Base-by-base conservation (phyloP, 2,329 filamentous ascomycete genomes). In the Capronia coronata region DNA sequence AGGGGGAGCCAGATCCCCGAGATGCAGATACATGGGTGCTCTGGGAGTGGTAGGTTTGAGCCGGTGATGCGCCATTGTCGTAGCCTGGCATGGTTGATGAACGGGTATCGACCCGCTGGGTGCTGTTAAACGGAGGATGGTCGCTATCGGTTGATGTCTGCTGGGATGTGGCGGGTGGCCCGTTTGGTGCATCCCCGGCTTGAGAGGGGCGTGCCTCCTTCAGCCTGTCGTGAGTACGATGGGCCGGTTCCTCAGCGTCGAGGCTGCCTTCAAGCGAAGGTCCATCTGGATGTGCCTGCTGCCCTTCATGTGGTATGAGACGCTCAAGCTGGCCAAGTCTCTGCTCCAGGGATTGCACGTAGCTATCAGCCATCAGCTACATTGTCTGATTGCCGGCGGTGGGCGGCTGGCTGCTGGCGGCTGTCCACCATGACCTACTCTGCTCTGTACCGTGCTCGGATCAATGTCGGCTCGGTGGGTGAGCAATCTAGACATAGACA, bases 321-420 rank as follows among this genome's bases (percentile, higher is more conserved):
- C 32, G 43, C 19, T 46, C 43, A 21, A 46, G 43, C 14, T 46
- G 43, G 19, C 18, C 43, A n/a, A 46, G 32, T 10, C 43, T 30
- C 38, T 38, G 30, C 22, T 46, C 43, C 10, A 46, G 18, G n/a
- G 43, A 46, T 25, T 46, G 43, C 9, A 46, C 43, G 27, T 46
- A 46, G 25, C 41, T 43, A 19, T 19, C 2, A 5, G 4, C 8
- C 14, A 14, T 9, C 6, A 10, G 25, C 10, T 10, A n/a, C n/a
- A n/a, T n/a, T n/a, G 25, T 10, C 11, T 35, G 32, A n/a, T 13
- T 35, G 13, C 32, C 32, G 13, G 5, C 13, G 13, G 6, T 7
- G 13, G 13, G 6, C 13, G n/a, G n/a, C n/a, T n/a, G n/a, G n/a
- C n/a, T n/a, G n/a, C n/a, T n/a, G n/a, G n/a, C n/a, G n/a, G n/a